phyloP scores from a whole-genome alignment of 176 grass and related monocot species.

The Juncus effusus region DNA sequence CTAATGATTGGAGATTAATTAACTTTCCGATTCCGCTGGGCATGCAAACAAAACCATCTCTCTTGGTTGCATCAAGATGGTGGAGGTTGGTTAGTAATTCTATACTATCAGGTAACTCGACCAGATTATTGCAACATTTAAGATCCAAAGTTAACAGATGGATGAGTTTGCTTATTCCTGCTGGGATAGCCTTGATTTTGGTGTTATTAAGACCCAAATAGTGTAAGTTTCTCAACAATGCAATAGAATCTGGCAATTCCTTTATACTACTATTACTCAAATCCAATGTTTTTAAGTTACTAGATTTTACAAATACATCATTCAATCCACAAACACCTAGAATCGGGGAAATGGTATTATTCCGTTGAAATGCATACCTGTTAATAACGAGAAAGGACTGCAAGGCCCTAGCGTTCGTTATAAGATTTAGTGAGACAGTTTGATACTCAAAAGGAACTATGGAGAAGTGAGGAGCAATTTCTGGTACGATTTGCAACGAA shows the following conservation, averaged over 20 bases:
- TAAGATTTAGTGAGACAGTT: background rate
- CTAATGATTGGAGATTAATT: slow-evolving; percentile 22
- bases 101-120: slow-evolving; percentile 21
- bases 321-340: slow-evolving; percentile 8
- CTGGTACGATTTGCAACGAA: background rate
- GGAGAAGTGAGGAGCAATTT: slow-evolving; percentile 2
- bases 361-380: background rate
- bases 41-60: slow-evolving; percentile 21
- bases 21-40: slow-evolving; percentile 25
- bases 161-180: slow-evolving; percentile 7
- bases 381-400: slow-evolving; percentile 5
- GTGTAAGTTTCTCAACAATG: slow-evolving; percentile 23
- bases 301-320: slow-evolving; percentile 31
- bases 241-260: slow-evolving; percentile 31
- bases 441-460: slow-evolving; percentile 7
- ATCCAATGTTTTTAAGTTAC: slow-evolving; percentile 31
- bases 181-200: slow-evolving; percentile 28
- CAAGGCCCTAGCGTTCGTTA: slow-evolving; percentile 4
- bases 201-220: slow-evolving; percentile 37
- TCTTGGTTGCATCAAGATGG: slow-evolving; percentile 25
- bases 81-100: background rate
- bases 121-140: slow-evolving; percentile 21
- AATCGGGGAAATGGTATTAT: slow-evolving; percentile 18
- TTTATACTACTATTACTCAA: slow-evolving; percentile 23
- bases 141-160: slow-evolving; percentile 34